phyloP scores from a whole-genome alignment of 1,139 yeast genomes.

The Eremothecium coryli region DNA sequence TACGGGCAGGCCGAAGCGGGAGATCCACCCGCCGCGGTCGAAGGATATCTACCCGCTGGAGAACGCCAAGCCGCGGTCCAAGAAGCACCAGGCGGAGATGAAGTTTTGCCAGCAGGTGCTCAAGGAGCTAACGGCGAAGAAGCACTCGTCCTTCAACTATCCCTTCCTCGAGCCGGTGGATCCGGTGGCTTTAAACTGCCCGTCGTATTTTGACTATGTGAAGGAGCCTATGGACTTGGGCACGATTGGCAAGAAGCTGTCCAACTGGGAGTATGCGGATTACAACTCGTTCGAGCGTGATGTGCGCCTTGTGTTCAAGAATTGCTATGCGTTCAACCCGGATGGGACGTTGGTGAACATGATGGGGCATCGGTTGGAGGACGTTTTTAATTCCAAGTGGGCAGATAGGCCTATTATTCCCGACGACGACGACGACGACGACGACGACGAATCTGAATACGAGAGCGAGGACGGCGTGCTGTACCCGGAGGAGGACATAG shows the following conservation, averaged over 20 bases:
- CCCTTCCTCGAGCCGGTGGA: conserved; percentile 94
- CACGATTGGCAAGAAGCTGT: conserved; percentile 69
- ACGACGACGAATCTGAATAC: conserved; percentile 34
- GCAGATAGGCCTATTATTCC: conserved; percentile 62
- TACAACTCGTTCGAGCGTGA: conserved; percentile 84
- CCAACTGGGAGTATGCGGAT: conserved; percentile 78
- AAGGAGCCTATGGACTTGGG: conserved; percentile 94
- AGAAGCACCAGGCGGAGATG: conserved; percentile 84
- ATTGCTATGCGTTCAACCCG: conserved; percentile 89
- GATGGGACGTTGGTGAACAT: conserved; percentile 90
- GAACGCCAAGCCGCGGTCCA: conserved; percentile 66
- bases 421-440: conserved; percentile 28
- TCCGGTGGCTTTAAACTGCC: conserved; percentile 87
- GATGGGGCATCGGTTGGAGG: conserved; percentile 91
- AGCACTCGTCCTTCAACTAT: conserved; percentile 73
- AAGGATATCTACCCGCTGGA: conserved; percentile 83
- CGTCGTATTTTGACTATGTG: conserved; percentile 75
- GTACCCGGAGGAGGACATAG: conserved; percentile 59
- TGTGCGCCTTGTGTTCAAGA: conserved; percentile 69
- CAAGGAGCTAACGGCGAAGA: conserved; percentile 74
- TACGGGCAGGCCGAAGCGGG: conserved; percentile 77
- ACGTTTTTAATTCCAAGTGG: conserved; percentile 83
- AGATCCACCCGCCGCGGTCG: conserved; percentile 92
- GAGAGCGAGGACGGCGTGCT: conserved; percentile 40
- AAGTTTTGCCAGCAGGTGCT: conserved; percentile 76